These are phyloP conservation scores for Yarrowia osloensis DNA, from an alignment of 805 yeast species.

Conservation along the genomic window DNA sequence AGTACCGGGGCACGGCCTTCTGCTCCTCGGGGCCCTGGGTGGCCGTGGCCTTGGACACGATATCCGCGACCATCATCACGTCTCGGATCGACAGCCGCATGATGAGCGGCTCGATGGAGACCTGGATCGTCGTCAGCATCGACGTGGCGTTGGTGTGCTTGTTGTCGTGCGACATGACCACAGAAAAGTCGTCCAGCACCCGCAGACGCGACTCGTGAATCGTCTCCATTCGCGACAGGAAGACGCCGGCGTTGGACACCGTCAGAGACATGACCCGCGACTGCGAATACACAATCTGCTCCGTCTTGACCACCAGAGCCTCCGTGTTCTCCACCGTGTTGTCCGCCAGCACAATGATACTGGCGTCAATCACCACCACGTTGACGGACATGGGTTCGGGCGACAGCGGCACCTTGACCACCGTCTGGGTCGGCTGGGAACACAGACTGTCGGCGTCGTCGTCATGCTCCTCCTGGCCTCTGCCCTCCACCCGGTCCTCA, in stretches of 20 bases:
- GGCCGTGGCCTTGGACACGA: conserved; percentile 67
- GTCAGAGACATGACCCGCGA: conserved; percentile 67
- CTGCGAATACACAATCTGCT: conserved; percentile 69
- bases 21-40: conserved; percentile 6
- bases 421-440: conserved; percentile 25
- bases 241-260: conserved; percentile 82
- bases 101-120: conserved; percentile 76
- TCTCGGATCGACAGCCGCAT: conserved; percentile 84
- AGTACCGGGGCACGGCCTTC: conserved; percentile 32
- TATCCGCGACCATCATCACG: conserved; percentile 72
- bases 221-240: conserved; percentile 71
- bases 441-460: not conserved
- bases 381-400: conserved; percentile 41
- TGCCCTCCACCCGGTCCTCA: conserved; percentile 1
- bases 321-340: conserved; percentile 69
- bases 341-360: conserved; percentile 78
- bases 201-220: conserved; percentile 64
- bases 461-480: not conserved
- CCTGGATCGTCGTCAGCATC: conserved; percentile 64
- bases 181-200: conserved; percentile 84
- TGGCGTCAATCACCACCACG: conserved; percentile 72
- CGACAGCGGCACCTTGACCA: conserved; percentile 31
- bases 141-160: conserved; percentile 62
- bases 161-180: conserved; percentile 70
- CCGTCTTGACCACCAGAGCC: conserved; percentile 87